These are phyloP conservation scores for Pichia sp. DNA, from an alignment of 1,139 yeast species.

Conservation along the genomic window DNA sequence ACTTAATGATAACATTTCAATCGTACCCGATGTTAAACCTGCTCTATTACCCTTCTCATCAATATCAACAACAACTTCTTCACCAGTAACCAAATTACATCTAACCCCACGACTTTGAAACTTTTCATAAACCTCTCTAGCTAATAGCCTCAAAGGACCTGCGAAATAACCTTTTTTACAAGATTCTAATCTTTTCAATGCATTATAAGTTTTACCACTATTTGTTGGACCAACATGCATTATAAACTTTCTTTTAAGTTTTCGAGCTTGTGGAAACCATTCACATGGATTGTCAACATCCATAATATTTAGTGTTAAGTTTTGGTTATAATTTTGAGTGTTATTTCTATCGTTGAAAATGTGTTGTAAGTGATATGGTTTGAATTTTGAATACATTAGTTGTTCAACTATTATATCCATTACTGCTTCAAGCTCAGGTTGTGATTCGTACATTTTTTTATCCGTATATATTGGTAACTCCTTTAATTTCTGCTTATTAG, in stretches of 20 bases:
- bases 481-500: neutral
- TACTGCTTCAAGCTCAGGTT: neutral
- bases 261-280: slow-evolving; percentile 86
- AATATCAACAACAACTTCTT: slow-evolving; percentile 69
- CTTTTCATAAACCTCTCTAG: slow-evolving; percentile 83
- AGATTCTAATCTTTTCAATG: slow-evolving; percentile 59
- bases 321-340: slow-evolving; percentile 27
- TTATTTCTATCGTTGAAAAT: slow-evolving; percentile 25
- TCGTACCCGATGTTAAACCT: slow-evolving; percentile 76
- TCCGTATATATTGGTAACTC: slow-evolving; percentile 1
- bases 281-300: slow-evolving; percentile 69
- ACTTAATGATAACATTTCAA: slow-evolving; percentile 79
- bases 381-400: slow-evolving; percentile 25
- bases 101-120: slow-evolving; percentile 58
- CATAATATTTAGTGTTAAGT: slow-evolving; percentile 31
- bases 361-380: slow-evolving; percentile 25
- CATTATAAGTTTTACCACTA: slow-evolving; percentile 90
- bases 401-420: slow-evolving; percentile 23
- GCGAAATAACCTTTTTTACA: slow-evolving; percentile 86
- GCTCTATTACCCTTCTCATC: slow-evolving; percentile 69
- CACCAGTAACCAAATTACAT: slow-evolving; percentile 90
- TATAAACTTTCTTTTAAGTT: slow-evolving; percentile 66
- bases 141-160: slow-evolving; percentile 85
- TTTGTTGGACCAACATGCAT: slow-evolving; percentile 98
- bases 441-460: neutral